Percentiles rank a stretch among this genome's conserved stretches.
These are phyloP conservation scores for Cladosporium sp. DNA, from an alignment of 2,329 filamentous ascomycete species.

Conservation along the genomic window DNA sequence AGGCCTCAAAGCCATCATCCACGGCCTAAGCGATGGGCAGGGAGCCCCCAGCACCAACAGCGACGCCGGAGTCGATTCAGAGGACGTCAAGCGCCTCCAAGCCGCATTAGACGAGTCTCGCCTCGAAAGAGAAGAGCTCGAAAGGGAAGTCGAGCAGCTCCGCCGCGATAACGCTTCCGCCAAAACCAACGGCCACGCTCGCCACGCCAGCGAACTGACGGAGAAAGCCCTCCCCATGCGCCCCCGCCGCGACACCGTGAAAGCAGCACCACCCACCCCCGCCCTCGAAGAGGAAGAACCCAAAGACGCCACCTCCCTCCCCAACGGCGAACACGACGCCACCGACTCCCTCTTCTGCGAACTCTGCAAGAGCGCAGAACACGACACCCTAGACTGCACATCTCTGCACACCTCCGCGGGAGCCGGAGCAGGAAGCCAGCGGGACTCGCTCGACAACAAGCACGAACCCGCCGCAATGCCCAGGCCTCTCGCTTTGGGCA, in stretches of 20 bases:
- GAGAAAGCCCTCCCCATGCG: slow-evolving; percentile 24
- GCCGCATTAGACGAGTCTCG: slow-evolving; percentile 66
- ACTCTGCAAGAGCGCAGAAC: slow-evolving; percentile 85
- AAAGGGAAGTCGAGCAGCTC: slow-evolving; percentile 75
- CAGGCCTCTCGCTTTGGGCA: slow-evolving; percentile 15
- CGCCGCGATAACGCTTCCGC: slow-evolving; percentile 24
- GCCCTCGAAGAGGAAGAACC: slow-evolving; percentile 34
- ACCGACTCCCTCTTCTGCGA: slow-evolving; percentile 73
- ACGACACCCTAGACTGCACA: slow-evolving; percentile 90
- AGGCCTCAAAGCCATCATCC: slow-evolving; percentile 95
- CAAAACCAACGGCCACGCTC: slow-evolving; percentile 41
- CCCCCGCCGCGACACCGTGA: slow-evolving; percentile 51
- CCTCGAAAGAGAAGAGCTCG: slow-evolving; percentile 74
- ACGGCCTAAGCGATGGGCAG: slow-evolving; percentile 79
- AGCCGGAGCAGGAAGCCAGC: slow-evolving; percentile 9
- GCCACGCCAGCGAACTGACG: slow-evolving; percentile 28
- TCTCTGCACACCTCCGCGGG: slow-evolving; percentile 19
- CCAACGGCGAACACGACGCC: slow-evolving; percentile 48
- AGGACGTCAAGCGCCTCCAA: slow-evolving; percentile 54
- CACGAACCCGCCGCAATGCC: slow-evolving; percentile 14
- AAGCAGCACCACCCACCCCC: slow-evolving; percentile 45
- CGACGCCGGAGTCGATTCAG: slow-evolving; percentile 20
- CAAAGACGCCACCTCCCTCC: slow-evolving; percentile 46
- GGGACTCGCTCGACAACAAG: slow-evolving; percentile 11
- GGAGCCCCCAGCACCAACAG: slow-evolving; percentile 27